Base-by-base conservation (phyloP, 495 filamentous ascomycete species). In the Penicillium verhagenii region DNA sequence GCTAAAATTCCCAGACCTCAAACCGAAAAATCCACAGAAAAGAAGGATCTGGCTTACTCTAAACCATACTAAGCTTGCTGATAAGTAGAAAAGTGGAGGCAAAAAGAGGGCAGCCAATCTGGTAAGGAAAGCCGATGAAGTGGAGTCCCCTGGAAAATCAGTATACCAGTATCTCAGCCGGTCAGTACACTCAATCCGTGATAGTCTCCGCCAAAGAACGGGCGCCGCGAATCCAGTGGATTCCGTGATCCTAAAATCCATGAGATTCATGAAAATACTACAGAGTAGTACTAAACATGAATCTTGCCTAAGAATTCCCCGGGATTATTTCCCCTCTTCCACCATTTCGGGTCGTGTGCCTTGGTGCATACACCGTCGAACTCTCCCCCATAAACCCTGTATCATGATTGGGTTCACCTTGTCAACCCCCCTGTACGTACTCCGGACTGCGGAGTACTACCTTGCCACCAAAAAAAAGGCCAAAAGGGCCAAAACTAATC, bases 401-500 rank as follows among this genome's bases (percentile, higher is more conserved):
- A 26, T 26, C 9, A 45, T 45, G 42, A 45, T 45, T 45, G 42
- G 42, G 16, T 45, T 9, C 5, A 28, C 10, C 13, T 4, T 24
- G 23, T 25, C n/a, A n/a, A n/a, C n/a, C n/a, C n/a, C n/a, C n/a
- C n/a, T n/a, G n/a, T n/a, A n/a, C n/a, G n/a, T n/a, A n/a, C n/a
- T n/a, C n/a, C n/a, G n/a, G n/a, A n/a, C n/a, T n/a, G n/a, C n/a
- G n/a, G n/a, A n/a, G n/a, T n/a, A n/a, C n/a, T n/a, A 13, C 5
- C 21, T 45, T 45, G 40, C 40, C 40, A 43, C 28, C 40, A 23
- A n/a, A n/a, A n/a, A n/a, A n/a, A n/a, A n/a, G n/a, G n/a, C n/a
- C n/a, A n/a, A n/a, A n/a, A n/a, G n/a, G n/a, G n/a, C n/a, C n/a
- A n/a, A n/a, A 25, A 28, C 42, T 19, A 45, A 23, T 6, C 40